Evolutionary conservation across 345 rosid species (phyloP).

Genomic region (Punica granatum): DNA sequence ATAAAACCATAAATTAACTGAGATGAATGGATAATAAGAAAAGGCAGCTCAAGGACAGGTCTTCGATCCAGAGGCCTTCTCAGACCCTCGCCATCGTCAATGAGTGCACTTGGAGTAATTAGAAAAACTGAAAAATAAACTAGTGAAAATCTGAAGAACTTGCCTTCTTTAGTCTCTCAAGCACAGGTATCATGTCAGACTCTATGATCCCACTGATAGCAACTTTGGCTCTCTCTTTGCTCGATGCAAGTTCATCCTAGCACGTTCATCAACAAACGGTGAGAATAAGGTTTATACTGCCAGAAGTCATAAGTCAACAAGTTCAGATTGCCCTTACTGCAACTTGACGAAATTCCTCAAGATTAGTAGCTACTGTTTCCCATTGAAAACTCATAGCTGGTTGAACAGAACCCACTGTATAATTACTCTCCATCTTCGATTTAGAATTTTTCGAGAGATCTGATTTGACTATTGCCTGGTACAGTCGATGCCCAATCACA

Average conservation of each 20-base stretch:
- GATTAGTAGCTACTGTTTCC: slow-evolving; percentile 82
- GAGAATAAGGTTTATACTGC: slow-evolving; percentile 9
- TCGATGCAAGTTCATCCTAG: slow-evolving; percentile 60
- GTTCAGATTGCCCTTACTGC: slow-evolving; percentile 35
- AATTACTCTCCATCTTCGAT: slow-evolving; percentile 23
- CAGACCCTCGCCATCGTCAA: background rate
- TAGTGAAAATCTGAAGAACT: slow-evolving; percentile 3
- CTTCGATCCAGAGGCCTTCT: background rate
- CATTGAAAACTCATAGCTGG: slow-evolving; percentile 29
- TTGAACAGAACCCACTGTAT: slow-evolving; percentile 22
- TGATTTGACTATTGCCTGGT: slow-evolving; percentile 40
- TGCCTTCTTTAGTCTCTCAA: slow-evolving; percentile 63
- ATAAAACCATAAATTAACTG: background rate
- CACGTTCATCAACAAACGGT: slow-evolving; percentile 15
- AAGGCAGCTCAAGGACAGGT: background rate
- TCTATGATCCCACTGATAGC: slow-evolving; percentile 45
- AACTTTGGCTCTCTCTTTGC: slow-evolving; percentile 41
- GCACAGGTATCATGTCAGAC: slow-evolving; percentile 42
- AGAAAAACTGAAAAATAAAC: background rate
- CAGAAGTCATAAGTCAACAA: background rate
- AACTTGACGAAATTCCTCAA: slow-evolving; percentile 47
- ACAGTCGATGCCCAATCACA: slow-evolving; percentile 65
- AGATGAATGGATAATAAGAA: background rate
- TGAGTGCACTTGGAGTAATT: background rate
- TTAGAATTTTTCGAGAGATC: background rate